Base-by-base conservation (phyloP, 106 monocot genomes). In the Dendrobium officinale region DNA sequence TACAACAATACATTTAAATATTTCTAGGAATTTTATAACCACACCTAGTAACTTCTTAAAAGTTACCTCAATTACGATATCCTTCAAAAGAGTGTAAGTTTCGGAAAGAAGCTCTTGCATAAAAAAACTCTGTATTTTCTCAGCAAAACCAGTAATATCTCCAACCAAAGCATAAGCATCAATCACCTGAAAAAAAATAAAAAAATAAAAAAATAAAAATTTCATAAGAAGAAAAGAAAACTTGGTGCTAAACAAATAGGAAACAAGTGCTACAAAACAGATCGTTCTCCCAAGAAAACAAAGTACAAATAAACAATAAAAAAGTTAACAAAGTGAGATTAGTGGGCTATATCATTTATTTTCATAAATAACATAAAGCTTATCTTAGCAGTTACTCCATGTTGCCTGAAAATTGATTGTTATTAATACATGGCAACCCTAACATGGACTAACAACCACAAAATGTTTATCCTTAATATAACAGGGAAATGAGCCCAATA, bases 161-260 rank as follows among this genome's bases (percentile, higher is more conserved):
- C 97, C 97, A 75, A 98, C 84, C 26, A 98, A 86, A 26, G 91
- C 97, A 95, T 98, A 95, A 41, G 97, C 97, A 89, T 94, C 97
- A 83, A 98, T 81, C 56, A 81, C 97, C 97, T 98, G 86, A 75
- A 86, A 81, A 80, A 33, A 64, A 83, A 24, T 31, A 58, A 79
- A 72, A 86, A 26, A 26, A 26, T 26, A 26, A 26, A 26, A 26
- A 26, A 26, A 26, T 26, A 26, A 26, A 26, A 26, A 26, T 26
- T 26, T 47, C 13, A 26, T 66, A 49, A 16, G 40, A 44, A 77
- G 6, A 76, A 47, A 84, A 72, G 6, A 0, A 76, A 49, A 47
- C 4, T 20, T 44, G 74, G 8, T 9, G 9, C 42, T 18, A 74
- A 43, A 74, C 42, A 19, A 74, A 42, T 20, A 74, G 19, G 42